Evolutionary conservation across 345 rosid genomes (phyloP), one percentile per base, ranked within the genome.

Genomic region (Acer campestre): DNA sequence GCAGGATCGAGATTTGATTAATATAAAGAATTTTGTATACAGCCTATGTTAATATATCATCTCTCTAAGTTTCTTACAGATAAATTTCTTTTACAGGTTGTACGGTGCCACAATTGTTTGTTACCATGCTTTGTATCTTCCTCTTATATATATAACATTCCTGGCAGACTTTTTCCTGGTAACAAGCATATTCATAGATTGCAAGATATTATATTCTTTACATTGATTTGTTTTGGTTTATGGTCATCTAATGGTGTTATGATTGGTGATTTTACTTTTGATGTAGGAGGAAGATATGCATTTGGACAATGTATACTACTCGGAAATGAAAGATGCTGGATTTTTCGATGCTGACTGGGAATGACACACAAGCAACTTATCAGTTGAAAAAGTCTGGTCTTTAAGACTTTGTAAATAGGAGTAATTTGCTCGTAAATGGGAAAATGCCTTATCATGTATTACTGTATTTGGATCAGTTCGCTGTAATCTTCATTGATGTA

Each of bases 241-340:
- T 40, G 7, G 40, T 17, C 23, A n/a, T 61, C 27, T 10, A 27
- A 27, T 61, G 58, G 64, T 63, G 64, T 63, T 11, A 63, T 79
- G 35, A n/a, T 65, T 49, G 51, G 27, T 63, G 10, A 25, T 73
- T 11, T 42, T 13, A 46, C 62, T 65, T 61, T 70, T 78, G 65
- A 44, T 74, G 68, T 82, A 95, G 97, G 98, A 93, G 83, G 98
- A 90, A 65, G 97, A 92, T 77, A 70, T 95, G 84, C 88, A 85
- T 64, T 82, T 95, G 77, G 98, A 93, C 85, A 90, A 87, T 76
- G 93, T 87, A 22, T 89, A 90, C 89, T 95, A 93, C 88, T 95
- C 98, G 3, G 98, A 95, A 82, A 93, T 93, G 98, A 92, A 92
- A 82, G 98, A 95, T 83, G 98, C 97, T 1, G 98, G 97, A 46